Conservation (phyloP, 2,329 filamentous ascomycete genomes). For the Cadophora malorum region DNA sequence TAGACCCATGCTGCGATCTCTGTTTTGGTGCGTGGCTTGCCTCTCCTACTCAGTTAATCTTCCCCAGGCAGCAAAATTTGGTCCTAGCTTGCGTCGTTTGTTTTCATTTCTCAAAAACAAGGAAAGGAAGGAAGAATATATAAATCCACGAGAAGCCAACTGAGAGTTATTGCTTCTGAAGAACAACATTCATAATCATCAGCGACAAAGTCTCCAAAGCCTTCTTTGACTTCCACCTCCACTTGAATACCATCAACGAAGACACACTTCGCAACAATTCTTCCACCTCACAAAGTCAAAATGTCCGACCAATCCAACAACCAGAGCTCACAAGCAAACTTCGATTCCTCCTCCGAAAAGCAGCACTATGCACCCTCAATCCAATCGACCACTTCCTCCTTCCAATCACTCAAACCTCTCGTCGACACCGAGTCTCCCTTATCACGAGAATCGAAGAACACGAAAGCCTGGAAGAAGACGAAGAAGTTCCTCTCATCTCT, state of each 20-base stretch:
- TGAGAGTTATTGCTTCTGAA: neutral
- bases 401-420: slow-evolving; percentile 1
- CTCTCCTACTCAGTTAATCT: neutral
- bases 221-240: neutral
- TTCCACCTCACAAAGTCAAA: neutral
- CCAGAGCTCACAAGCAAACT: slow-evolving; percentile 1
- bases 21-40: slow-evolving; percentile 4
- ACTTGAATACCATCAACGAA: neutral
- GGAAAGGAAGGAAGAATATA: neutral
- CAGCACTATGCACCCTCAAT: slow-evolving; percentile 19
- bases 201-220: neutral
- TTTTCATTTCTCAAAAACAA: neutral
- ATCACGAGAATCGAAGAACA: slow-evolving; percentile 15
- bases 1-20: neutral
- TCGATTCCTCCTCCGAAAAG: neutral
- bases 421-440: neutral
- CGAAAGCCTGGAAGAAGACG: slow-evolving; percentile 30
- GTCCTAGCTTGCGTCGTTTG: neutral
- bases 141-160: neutral
- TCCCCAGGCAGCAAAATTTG: neutral
- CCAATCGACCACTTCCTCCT: slow-evolving; percentile 22
- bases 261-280: neutral
- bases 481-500: slow-evolving; percentile 33
- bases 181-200: neutral
- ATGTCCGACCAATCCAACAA: slow-evolving; percentile 9